Conservation (phyloP, 1,139 yeast genomes). For the Candida pseudocylindracea region DNA sequence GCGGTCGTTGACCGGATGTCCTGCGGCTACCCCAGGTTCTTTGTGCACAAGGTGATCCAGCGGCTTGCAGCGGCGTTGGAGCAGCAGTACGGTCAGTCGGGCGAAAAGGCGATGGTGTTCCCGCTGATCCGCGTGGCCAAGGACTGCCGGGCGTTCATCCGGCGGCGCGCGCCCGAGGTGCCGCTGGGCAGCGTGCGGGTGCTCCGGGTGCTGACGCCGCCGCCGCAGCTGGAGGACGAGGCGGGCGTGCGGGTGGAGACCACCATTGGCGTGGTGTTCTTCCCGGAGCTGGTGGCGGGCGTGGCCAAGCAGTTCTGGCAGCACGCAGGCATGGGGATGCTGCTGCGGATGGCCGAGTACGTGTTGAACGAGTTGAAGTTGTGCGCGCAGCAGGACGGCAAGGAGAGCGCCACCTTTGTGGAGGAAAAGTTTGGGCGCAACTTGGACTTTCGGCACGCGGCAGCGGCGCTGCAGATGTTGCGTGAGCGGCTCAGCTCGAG, state of each 20-base stretch:
- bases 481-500: conserved; percentile 57
- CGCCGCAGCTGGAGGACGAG: conserved; percentile 38
- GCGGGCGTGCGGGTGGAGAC: conserved; percentile 37
- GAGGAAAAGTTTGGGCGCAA: conserved; percentile 87
- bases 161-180: conserved; percentile 7
- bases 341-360: conserved; percentile 78
- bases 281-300: conserved; percentile 30
- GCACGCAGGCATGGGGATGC: conserved; percentile 87
- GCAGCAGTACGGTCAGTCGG: conserved; percentile 51
- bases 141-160: conserved; percentile 63
- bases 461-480: conserved; percentile 54
- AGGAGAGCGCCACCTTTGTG: conserved; percentile 46
- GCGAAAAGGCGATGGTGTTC: conserved; percentile 51
- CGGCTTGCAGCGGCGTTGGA: conserved; percentile 28
- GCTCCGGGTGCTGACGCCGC: conserved; percentile 57
- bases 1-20: conserved; percentile 68
- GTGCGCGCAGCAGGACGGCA: conserved; percentile 16
- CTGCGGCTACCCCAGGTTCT: conserved; percentile 81
- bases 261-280: conserved; percentile 55
- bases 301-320: conserved; percentile 87
- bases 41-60: conserved; percentile 53
- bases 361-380: conserved; percentile 36
- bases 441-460: conserved; percentile 52
- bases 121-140: conserved; percentile 65
- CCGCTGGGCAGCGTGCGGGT: conserved; percentile 24